Conservation (phyloP, 108 stramenopile genomes). For the Nitzschia palea region DNA sequence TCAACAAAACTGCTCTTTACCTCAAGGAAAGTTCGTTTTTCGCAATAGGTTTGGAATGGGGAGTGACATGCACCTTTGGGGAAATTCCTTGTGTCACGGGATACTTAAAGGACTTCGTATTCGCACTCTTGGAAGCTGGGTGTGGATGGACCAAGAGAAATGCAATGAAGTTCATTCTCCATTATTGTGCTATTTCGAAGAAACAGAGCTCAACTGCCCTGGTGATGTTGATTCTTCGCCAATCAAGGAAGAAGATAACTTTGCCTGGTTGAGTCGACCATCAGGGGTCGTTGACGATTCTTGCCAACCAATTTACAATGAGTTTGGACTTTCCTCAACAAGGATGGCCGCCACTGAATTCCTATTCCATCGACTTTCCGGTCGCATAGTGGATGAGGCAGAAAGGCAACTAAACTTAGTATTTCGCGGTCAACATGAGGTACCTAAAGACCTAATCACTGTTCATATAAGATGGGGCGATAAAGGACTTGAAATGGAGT, state of each 20-base stretch:
- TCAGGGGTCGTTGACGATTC: constrained; percentile 4
- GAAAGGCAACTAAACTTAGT: constrained; percentile 49
- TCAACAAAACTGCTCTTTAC: constrained; percentile 39
- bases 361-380: constrained; percentile 39
- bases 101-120: constrained; percentile 23
- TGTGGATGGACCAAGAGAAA: constrained; percentile 38
- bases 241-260: constrained; percentile 10
- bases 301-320: background rate
- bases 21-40: constrained; percentile 29
- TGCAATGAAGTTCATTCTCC: constrained; percentile 16
- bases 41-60: constrained; percentile 57
- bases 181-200: constrained; percentile 54
- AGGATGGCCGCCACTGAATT: constrained; percentile 28
- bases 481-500: constrained; percentile 46
- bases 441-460: constrained; percentile 46
- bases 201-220: constrained; percentile 46
- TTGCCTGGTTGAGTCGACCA: background rate
- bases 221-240: constrained; percentile 21
- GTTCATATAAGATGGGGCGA: constrained; percentile 74
- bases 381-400: constrained; percentile 40
- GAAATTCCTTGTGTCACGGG: constrained; percentile 48
- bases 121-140: constrained; percentile 40
- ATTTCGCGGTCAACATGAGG: constrained; percentile 34
- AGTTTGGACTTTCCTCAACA: too few species aligned
- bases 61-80: constrained; percentile 53